These are phyloP conservation scores for Blumeria graminis DNA, from an alignment of 2,329 filamentous ascomycete species.

Conservation along the genomic window DNA sequence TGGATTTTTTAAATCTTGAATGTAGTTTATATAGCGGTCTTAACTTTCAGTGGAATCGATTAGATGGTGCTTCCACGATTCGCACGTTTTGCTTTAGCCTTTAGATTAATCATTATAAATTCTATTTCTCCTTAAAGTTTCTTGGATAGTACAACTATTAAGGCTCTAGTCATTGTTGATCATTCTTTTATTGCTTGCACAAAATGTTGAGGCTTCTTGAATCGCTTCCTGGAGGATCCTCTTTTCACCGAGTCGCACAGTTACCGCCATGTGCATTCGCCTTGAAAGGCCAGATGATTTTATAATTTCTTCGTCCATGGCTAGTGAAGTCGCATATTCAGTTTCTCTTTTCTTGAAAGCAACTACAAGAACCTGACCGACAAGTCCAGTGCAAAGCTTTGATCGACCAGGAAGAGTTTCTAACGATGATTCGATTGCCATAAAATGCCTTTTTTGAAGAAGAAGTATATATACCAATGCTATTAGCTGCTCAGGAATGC, in stretches of 20 bases:
- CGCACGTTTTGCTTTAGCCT: too few species aligned
- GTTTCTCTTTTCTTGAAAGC: conserved; percentile 18
- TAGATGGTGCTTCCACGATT: too few species aligned
- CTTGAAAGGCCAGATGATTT: conserved; percentile 12
- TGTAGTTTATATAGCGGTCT: too few species aligned
- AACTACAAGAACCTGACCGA: conserved; percentile 17
- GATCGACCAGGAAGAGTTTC: conserved; percentile 15
- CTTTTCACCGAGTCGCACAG: conserved; percentile 41
- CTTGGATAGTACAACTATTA: too few species aligned
- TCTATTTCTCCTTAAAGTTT: too few species aligned
- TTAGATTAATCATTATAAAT: too few species aligned
- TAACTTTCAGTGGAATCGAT: too few species aligned
- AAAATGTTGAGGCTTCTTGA: conserved; percentile 15
- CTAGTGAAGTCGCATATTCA: conserved; percentile 29
- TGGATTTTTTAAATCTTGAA: too few species aligned
- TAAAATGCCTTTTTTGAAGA: conserved; percentile 17
- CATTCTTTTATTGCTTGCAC: conserved; percentile 15
- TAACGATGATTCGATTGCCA: conserved; percentile 16
- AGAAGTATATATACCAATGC: conserved; percentile 22
- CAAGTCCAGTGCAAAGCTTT: conserved; percentile 19
- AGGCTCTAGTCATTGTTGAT: conserved; percentile 4
- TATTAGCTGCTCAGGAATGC: conserved; percentile 15
- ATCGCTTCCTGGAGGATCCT: conserved; percentile 26
- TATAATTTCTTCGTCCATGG: conserved; percentile 22
- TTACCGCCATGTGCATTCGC: conserved; percentile 26